Evolutionary conservation across 2,329 filamentous ascomycete species (phyloP).

Genomic region (Fusarium keratoplasticum): DNA sequence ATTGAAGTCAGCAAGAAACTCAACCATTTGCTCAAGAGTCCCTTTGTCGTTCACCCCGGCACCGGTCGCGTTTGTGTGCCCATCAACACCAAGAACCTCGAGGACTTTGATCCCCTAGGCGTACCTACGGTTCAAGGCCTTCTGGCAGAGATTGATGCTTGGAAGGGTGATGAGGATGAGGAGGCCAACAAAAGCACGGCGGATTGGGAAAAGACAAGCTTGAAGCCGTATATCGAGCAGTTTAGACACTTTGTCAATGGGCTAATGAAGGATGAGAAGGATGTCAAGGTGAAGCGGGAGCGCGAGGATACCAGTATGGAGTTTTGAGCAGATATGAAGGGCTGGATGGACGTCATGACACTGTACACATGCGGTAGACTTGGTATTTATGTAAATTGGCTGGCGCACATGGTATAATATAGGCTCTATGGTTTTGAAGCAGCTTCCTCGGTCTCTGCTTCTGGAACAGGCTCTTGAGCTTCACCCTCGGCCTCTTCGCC

Average conservation of each 20-base stretch:
- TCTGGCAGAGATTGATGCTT: conserved; percentile 87
- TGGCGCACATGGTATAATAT: conserved; percentile 36
- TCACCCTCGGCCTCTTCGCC: conserved; percentile 46
- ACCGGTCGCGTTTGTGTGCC: conserved; percentile 96
- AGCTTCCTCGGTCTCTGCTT: conserved; percentile 4
- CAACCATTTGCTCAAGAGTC: conserved; percentile 97
- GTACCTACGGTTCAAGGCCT: conserved; percentile 92
- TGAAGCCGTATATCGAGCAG: conserved; percentile 92
- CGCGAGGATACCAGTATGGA: conserved; percentile 65
- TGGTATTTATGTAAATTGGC: conserved; percentile 31
- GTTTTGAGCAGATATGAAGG: conserved; percentile 53
- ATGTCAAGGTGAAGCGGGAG: conserved; percentile 66
- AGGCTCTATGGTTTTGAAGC: conserved; percentile 26
- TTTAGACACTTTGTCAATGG: conserved; percentile 85
- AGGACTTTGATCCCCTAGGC: conserved; percentile 85
- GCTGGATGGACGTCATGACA: conserved; percentile 23
- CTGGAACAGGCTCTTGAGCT: conserved; percentile 4
- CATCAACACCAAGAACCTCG: conserved; percentile 79
- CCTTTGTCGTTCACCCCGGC: conserved; percentile 95
- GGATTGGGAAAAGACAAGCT: conserved; percentile 97
- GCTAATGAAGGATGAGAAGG: conserved; percentile 81
- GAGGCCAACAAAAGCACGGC: conserved; percentile 60
- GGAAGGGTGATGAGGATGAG: conserved; percentile 65
- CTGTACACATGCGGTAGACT: conserved; percentile 33
- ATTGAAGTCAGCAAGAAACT: conserved; percentile 97